These are phyloP conservation scores for Coemansia javaensis DNA, from an alignment of 192 early-diverging fungal species.

Conservation along the genomic window DNA sequence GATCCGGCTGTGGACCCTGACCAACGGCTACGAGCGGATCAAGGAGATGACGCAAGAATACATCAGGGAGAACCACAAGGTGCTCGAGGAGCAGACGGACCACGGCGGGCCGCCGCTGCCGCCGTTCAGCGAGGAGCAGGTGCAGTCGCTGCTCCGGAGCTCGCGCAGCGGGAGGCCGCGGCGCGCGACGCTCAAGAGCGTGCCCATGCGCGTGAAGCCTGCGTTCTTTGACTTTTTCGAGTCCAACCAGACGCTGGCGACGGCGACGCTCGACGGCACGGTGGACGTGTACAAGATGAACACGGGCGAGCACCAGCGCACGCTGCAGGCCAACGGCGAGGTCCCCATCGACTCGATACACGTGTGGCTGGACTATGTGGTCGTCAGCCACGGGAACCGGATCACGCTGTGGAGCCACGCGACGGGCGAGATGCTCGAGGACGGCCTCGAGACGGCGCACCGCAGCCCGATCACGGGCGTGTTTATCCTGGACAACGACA, in stretches of 20 bases:
- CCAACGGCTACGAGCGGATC: conserved; percentile 16
- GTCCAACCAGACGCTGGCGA: conserved; percentile 18
- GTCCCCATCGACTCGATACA: conserved; percentile 12
- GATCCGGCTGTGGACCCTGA: conserved; percentile 29
- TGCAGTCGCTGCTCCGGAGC: conserved; percentile 14
- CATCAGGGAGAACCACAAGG: conserved; percentile 14
- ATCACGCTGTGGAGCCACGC: conserved; percentile 44
- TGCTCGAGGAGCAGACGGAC: conserved; percentile 23
- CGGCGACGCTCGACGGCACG: conserved; percentile 7
- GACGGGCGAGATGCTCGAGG: conserved; percentile 32
- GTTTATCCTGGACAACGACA: conserved; percentile 46
- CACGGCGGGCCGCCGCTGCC: conserved; percentile 23
- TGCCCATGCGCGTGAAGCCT: conserved; percentile 16
- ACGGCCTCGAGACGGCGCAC: conserved; percentile 29
- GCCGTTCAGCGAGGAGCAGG: conserved; percentile 14
- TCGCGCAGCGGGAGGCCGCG: conserved; percentile 11
- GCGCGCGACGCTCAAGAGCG: conserved; percentile 2
- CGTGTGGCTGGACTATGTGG: conserved; percentile 43
- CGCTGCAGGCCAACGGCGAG: neutral
- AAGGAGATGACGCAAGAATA: conserved; percentile 18
- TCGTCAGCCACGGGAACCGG: conserved; percentile 30
- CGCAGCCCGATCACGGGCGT: conserved; percentile 26
- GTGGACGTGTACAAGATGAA: conserved; percentile 40
- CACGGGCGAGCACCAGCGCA: conserved; percentile 12
- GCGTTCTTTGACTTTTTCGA: conserved; percentile 36